Evolutionary conservation across 2,329 filamentous ascomycete species (phyloP).

Genomic region (Phyllosticta citriasiana): DNA sequence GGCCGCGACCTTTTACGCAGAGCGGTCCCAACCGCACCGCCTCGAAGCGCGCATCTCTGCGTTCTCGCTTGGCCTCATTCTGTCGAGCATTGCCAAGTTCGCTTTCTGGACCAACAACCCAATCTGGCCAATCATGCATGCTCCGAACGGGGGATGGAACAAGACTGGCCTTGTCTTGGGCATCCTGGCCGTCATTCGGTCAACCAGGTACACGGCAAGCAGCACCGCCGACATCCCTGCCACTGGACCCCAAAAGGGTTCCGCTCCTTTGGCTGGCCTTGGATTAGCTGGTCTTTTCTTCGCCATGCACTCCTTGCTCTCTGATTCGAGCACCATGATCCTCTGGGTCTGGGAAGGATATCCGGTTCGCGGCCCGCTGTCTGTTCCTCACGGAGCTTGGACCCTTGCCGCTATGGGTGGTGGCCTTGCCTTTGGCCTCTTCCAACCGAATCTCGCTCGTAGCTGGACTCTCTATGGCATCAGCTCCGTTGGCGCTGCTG

Average conservation of each 20-base stretch:
- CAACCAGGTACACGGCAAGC: slow-evolving; percentile 54
- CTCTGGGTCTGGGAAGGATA: slow-evolving; percentile 97
- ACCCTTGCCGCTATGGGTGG: slow-evolving; percentile 80
- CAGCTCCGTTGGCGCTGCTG: slow-evolving; percentile 67
- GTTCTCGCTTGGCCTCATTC: slow-evolving; percentile 70
- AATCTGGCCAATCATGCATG: slow-evolving; percentile 90
- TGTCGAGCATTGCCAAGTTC: slow-evolving; percentile 84
- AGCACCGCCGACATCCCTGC: slow-evolving; percentile 36
- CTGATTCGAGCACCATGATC: slow-evolving; percentile 98
- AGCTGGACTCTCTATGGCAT: slow-evolving; percentile 72
- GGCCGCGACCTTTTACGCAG: slow-evolving; percentile 70
- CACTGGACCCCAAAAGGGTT: slow-evolving; percentile 52
- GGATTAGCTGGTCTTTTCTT: slow-evolving; percentile 82
- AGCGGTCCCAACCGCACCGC: slow-evolving; percentile 61
- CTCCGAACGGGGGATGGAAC: slow-evolving; percentile 86
- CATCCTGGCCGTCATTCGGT: slow-evolving; percentile 62
- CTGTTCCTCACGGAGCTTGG: slow-evolving; percentile 80
- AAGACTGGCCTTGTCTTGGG: slow-evolving; percentile 69
- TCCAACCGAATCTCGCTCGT: slow-evolving; percentile 57
- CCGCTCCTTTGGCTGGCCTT: slow-evolving; percentile 60
- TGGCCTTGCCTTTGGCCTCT: slow-evolving; percentile 68
- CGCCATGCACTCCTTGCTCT: slow-evolving; percentile 80
- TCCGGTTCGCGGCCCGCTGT: slow-evolving; percentile 76
- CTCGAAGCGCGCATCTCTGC: slow-evolving; percentile 76
- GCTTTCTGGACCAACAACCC: slow-evolving; percentile 93